phyloP scores from a whole-genome alignment of 1,284 basidiomycete species.

The Baeospora myosura region DNA sequence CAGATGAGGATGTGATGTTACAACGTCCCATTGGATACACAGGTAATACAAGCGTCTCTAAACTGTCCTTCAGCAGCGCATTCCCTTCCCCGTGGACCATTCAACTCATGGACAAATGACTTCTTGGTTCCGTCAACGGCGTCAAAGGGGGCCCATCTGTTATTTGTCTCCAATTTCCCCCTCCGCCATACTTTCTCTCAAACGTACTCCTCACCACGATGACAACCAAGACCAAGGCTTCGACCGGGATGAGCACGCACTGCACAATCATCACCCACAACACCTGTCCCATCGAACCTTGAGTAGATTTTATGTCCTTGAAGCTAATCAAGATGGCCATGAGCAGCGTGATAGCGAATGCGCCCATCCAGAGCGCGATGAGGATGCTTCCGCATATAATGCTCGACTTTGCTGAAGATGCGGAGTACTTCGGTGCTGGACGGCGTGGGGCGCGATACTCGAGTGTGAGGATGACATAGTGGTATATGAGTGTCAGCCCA shows the following conservation, averaged over 20 bases:
- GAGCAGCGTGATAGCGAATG: conserved; percentile 7
- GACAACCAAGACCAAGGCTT: conserved; percentile 7
- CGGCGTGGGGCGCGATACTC: conserved; percentile 8
- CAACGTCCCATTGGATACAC: no score
- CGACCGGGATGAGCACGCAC: conserved; percentile 4
- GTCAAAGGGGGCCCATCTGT: no score
- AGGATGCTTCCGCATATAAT: conserved; percentile 4
- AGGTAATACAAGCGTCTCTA: no score
- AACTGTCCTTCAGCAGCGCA: no score
- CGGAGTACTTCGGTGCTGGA: not conserved
- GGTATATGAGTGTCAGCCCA: conserved; percentile 7
- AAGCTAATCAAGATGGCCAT: conserved; percentile 1
- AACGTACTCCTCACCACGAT: conserved; percentile 7
- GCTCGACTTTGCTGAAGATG: conserved; percentile 7
- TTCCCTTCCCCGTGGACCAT: no score
- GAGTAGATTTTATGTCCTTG: not conserved
- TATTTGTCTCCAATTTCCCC: conserved; percentile 8
- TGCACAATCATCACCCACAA: conserved; percentile 6
- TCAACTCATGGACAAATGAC: no score
- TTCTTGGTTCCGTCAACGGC: no score
- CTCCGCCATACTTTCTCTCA: conserved; percentile 7
- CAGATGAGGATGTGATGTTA: no score
- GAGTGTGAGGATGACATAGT: conserved; percentile 8
- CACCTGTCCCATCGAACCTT: not conserved
- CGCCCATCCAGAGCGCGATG: conserved; percentile 9